Conservation (phyloP, 2,329 filamentous ascomycete species). For the Pseudogymnoascus destructans region DNA sequence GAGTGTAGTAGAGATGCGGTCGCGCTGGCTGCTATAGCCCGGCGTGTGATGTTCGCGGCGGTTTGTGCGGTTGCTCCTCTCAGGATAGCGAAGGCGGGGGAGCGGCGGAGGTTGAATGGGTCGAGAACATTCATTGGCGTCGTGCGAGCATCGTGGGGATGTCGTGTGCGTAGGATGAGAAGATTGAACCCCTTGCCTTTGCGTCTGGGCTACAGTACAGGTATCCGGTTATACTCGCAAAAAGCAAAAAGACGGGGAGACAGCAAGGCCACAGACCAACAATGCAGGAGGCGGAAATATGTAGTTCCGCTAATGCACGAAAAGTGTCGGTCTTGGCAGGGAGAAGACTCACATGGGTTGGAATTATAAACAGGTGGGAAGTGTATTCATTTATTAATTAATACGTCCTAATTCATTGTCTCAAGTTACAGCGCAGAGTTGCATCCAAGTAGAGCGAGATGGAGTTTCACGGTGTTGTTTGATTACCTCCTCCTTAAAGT, state of each 20-base stretch:
- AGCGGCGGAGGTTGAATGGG: slow-evolving; percentile 27
- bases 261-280: slow-evolving; percentile 2
- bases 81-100: slow-evolving; percentile 38
- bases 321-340: neutral
- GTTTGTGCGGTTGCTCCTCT: slow-evolving; percentile 35
- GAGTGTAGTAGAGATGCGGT: slow-evolving; percentile 33
- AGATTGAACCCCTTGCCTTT: neutral
- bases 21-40: slow-evolving; percentile 36
- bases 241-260: neutral
- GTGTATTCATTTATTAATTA: neutral
- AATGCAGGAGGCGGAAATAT: neutral
- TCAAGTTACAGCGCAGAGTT: neutral
- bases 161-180: neutral
- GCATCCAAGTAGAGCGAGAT: neutral
- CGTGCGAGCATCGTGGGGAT: neutral
- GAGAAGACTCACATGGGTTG: neutral
- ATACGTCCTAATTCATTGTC: neutral
- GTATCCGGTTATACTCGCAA: slow-evolving; percentile 4
- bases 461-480: neutral
- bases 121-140: slow-evolving; percentile 28
- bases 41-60: slow-evolving; percentile 33
- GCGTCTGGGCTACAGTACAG: neutral
- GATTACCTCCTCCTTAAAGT: neutral
- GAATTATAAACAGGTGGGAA: neutral
- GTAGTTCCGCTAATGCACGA: neutral